These are phyloP conservation scores for Ambrosiella beaveri DNA, from an alignment of 2,329 filamentous ascomycete species.

Conservation along the genomic window DNA sequence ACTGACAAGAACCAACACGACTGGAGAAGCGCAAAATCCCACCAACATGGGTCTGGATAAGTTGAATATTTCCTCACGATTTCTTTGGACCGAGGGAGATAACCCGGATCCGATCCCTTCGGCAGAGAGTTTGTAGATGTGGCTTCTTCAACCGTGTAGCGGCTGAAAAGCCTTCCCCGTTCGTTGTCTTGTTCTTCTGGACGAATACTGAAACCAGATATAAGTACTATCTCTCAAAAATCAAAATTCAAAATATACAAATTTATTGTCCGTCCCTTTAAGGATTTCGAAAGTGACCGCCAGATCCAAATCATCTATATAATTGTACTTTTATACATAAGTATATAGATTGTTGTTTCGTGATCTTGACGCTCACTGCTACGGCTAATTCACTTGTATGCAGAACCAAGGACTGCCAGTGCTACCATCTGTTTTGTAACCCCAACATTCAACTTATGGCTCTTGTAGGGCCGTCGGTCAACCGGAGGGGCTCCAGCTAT, in stretches of 20 bases:
- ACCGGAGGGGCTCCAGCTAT: background rate
- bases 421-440: background rate
- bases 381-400: background rate
- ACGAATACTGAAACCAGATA: too few relatives aligned
- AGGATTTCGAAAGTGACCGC: too few relatives aligned
- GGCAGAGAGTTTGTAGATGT: background rate
- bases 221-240: too few relatives aligned
- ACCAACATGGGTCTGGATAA: background rate
- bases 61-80: background rate
- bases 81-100: background rate
- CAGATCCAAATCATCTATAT: too few relatives aligned
- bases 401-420: background rate
- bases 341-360: background rate
- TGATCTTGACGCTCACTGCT: background rate
- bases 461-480: background rate
- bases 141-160: background rate
- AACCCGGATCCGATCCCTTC: background rate
- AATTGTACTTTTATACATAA: too few relatives aligned
- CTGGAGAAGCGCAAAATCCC: background rate
- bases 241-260: too few relatives aligned
- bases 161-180: background rate
- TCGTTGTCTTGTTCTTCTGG: background rate
- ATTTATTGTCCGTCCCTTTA: too few relatives aligned
- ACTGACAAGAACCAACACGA: background rate
- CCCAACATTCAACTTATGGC: background rate